Evolutionary conservation across 148 eudicot species (phyloP).

Genomic region (Spergularia bocconei): DNA sequence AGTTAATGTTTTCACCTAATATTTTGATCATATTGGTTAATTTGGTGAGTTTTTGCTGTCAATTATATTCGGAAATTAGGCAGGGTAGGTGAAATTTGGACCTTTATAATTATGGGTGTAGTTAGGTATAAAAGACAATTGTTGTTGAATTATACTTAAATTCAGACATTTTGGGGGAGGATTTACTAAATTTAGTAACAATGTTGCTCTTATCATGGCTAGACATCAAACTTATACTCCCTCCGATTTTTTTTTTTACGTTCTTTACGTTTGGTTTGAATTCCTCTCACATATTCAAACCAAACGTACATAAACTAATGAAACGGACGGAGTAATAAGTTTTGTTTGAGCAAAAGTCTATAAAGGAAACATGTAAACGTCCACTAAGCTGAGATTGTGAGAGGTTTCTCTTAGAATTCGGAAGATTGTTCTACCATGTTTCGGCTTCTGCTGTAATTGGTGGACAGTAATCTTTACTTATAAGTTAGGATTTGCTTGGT

Average conservation of each 20-base stretch:
- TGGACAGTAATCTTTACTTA: not conserved
- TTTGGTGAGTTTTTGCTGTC: not conserved
- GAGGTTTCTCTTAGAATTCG: not conserved
- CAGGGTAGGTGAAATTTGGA: not conserved
- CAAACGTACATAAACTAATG: no score
- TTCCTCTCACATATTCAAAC: no score
- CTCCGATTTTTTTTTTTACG: not conserved
- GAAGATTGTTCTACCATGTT: no score
- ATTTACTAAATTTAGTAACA: constrained; percentile 7
- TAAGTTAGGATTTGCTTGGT: not conserved
- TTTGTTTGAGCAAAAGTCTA: no score
- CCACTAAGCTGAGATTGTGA: not conserved
- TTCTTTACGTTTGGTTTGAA: not conserved
- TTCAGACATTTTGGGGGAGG: not conserved
- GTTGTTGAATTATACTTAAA: not conserved
- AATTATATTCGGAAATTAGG: not conserved
- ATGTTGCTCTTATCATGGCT: not conserved
- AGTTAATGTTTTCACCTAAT: constrained; percentile 7
- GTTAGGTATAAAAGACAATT: not conserved
- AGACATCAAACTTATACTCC: not conserved
- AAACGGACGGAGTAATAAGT: no score
- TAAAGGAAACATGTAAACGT: no score
- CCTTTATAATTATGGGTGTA: not conserved
- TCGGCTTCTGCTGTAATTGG: not conserved
- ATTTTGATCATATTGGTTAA: not conserved